Evolutionary conservation across 1,284 basidiomycete genomes (phyloP), one percentile per base, ranked within the genome.

Genomic region (Marasmius tenuissimus): DNA sequence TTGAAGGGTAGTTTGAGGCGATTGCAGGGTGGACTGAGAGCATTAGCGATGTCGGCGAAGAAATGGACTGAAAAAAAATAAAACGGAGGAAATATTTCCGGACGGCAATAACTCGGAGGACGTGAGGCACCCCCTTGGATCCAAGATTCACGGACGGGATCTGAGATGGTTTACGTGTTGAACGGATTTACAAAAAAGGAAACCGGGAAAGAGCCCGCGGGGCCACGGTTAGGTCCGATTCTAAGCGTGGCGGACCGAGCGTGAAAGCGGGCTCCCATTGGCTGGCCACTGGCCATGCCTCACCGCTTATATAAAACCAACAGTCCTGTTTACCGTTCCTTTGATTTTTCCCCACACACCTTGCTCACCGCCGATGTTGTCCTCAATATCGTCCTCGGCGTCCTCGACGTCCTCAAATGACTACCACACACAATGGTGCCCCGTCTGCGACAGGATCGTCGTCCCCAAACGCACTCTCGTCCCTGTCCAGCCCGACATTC

Each of bases 341-440:
- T 47, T 47, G 45, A 47, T 47, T 47, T 42, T 47, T 14, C 20
- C 20, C 45, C 42, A 14, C 42, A 47, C 45, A 47, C 45, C 45
- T 18, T 18, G 20, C 45, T 18, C 45, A 20, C 45, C 45, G 45
- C 20, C 16, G 45, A 47, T 47, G 45, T 20, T 47, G 45, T 47
- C 45, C 7, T 47, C 45, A 47, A 47, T 47, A 47, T 47, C 45
- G n/a, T 38, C 52, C 33, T 10, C 34, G 35, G 18, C 70, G 67
- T 66, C 66, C 64, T 67, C 69, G 65, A 76, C 50, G 53, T 47
- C 42, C 51, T 54, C 75, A 66, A 81, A 85, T 75, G 81, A 85
- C 67, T 81, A 80, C 74, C 78, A 89, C 76, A 80, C 85, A 63
- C 78, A 81, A 58, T 91, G 88, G 87, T 91, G 90, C 80, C 87